Base-by-base conservation (phyloP, 108 stramenopile genomes). In the Tribonema minus region DNA sequence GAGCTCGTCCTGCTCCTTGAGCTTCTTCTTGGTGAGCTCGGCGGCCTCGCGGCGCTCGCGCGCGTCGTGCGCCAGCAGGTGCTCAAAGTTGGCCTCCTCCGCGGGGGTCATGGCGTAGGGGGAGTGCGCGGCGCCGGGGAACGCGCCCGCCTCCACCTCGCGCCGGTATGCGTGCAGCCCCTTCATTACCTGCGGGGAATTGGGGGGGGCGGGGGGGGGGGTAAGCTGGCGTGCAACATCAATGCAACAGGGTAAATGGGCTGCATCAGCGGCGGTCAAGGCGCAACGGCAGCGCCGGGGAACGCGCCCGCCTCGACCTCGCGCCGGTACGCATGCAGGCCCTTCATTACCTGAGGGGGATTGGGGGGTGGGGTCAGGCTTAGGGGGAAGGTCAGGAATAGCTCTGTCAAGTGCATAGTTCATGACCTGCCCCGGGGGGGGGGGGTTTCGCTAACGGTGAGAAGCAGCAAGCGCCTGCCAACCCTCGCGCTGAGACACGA, bases 301-400 rank as follows among this genome's bases (percentile, higher is more conserved):
- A 98, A 98, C 3, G 68, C 70, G 12, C 93, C 93, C 15, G 72
- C 84, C 82, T 98, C 93, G 30, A 96, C 96, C 68, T 98, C 97
- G 33, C 73, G 68, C 82, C 93, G 93, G 88, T 91, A 97, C 37
- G 88, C 86, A 9, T 88, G 86, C 69, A 97, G 85, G 15, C 94
- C 95, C 38, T 92, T 80, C 64, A 88, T 91, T 33, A 98, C 95
- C 20, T 86, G 67, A 1, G 26, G n/a, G n/a, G n/a, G n/a, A n/a
- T n/a, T n/a, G n/a, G n/a, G n/a, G n/a, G n/a, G n/a, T n/a, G n/a
- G n/a, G n/a, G n/a, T n/a, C n/a, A n/a, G n/a, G n/a, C n/a, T n/a
- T n/a, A n/a, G n/a, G n/a, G n/a, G n/a, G n/a, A n/a, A n/a, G n/a
- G n/a, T n/a, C n/a, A n/a, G n/a, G n/a, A n/a, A n/a, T n/a, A n/a